Base-by-base conservation (phyloP, 768 basidiomycete species). In the Trametes maxima region DNA sequence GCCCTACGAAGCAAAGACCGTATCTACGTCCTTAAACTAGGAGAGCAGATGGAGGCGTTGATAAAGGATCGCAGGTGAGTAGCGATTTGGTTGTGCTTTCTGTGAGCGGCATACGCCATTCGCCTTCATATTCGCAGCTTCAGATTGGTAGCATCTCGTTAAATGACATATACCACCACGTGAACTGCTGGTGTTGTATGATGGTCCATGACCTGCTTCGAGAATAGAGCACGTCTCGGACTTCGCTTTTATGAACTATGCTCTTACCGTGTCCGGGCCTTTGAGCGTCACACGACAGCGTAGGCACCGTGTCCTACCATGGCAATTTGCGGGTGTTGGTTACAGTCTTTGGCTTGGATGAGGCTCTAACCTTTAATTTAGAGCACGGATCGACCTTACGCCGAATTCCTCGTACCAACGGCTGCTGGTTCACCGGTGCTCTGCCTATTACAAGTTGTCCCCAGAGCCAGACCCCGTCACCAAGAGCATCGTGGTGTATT, bases 1-100 rank as follows among this genome's bases (percentile, higher is more conserved):
- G 92, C 93, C 21, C 88, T 94, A 65, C 85, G 80, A 74, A 88
- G 87, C 81, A 94, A 94, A 78, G 92, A 94, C 74, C 82, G 92
- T 70, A 80, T 94, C 63, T 94, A 87, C 73, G 91, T 94, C 48
- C 78, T 94, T 68, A 93, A 90, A 79, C 82, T 94, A n/a, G 92
- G 90, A 60, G 93, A 94, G 77, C 80, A 78, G 65, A 90, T 94
- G 84, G 92, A 94, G 76, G 75, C 77, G 52, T 80, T 94, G 70
- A 90, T 94, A 69, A 82, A 75, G 61, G 91, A 92, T 72, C 84
- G 81, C 68, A 85, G 82, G 91, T 89, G 63, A 59, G 87, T 81
- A 24, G 60, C 51, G 14, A 36, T 54, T 54, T 59, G 55, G 37
- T 42, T 49, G 57, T 62, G 59, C 54, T 57, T 56, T 59, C 46